Percentiles rank a stretch among this genome's conserved stretches.
Evolutionary conservation across 441 rosid genomes (phyloP).

Genomic region (Raphanus hybrid): DNA sequence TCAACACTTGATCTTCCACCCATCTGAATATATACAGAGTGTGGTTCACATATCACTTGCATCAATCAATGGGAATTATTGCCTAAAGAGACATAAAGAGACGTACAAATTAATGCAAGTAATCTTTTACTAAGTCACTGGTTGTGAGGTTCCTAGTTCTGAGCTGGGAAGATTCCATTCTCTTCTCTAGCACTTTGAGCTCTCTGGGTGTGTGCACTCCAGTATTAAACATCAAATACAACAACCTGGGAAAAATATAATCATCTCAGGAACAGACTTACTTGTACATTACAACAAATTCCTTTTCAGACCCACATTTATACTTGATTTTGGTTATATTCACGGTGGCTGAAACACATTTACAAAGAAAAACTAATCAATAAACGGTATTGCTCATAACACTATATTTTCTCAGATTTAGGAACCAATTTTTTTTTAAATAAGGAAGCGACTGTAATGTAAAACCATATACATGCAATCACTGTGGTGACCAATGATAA

Average conservation of each 20-base stretch:
- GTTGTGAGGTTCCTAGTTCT: slow-evolving; percentile 77
- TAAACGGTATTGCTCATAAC: neutral
- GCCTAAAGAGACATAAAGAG: slow-evolving; percentile 45
- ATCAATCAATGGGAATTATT: neutral
- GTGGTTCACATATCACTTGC: slow-evolving; percentile 15
- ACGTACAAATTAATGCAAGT: slow-evolving; percentile 55
- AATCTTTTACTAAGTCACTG: slow-evolving; percentile 93
- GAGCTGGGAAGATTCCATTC: slow-evolving; percentile 80
- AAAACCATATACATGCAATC: too few species aligned
- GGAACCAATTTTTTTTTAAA: too few species aligned
- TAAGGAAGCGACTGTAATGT: neutral
- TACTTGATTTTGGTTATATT: too few species aligned
- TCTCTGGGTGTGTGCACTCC: slow-evolving; percentile 81
- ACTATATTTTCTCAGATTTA: neutral
- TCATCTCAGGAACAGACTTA: slow-evolving; percentile 23
- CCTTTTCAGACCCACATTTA: slow-evolving; percentile 53
- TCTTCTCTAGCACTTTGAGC: slow-evolving; percentile 64
- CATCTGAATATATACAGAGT: slow-evolving; percentile 55
- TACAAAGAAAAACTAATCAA: neutral
- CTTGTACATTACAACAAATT: slow-evolving; percentile 85
- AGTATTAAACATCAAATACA: slow-evolving; percentile 59
- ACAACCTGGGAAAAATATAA: neutral
- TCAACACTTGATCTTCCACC: slow-evolving; percentile 72
- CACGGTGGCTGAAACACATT: neutral
- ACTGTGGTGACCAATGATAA: too few species aligned